These are phyloP conservation scores for Xerocomus cyaneibrunnescens DNA, from an alignment of 1,284 basidiomycete genomes.

Conservation along the genomic window DNA sequence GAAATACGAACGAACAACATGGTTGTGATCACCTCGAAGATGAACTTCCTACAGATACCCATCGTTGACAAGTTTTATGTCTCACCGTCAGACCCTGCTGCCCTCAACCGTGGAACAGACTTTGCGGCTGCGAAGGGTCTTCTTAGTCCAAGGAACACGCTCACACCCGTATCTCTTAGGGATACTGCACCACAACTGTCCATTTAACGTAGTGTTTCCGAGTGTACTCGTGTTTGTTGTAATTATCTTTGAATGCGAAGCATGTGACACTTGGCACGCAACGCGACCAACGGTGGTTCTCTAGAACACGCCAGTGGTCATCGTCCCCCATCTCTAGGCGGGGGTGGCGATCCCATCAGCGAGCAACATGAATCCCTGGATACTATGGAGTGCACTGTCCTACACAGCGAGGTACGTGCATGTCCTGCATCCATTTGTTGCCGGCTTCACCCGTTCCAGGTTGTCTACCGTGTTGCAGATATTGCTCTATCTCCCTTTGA, in stretches of 20 bases:
- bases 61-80: constrained; percentile 92
- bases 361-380: constrained; percentile 48
- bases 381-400: constrained; percentile 65
- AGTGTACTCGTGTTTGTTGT: constrained; percentile 3
- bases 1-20: constrained; percentile 95
- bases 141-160: constrained; percentile 50
- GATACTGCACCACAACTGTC: constrained; percentile 22
- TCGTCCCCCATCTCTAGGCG: background rate
- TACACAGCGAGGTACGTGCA: constrained; percentile 58
- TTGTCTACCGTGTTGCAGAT: constrained; percentile 77
- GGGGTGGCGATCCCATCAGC: constrained; percentile 2
- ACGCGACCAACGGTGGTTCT: background rate
- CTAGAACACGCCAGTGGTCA: background rate
- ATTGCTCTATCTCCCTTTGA: constrained; percentile 80
- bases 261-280: constrained; percentile 9
- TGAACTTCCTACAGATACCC: constrained; percentile 93
- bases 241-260: background rate
- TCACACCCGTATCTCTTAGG: constrained; percentile 19
- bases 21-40: constrained; percentile 87
- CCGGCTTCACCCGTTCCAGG: constrained; percentile 37
- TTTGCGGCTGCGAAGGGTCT: constrained; percentile 77
- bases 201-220: constrained; percentile 13
- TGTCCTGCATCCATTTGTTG: background rate
- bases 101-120: constrained; percentile 59
- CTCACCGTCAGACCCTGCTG: constrained; percentile 70